Percentiles rank a stretch among this genome's conserved stretches.
phyloP scores from a whole-genome alignment of 2,329 filamentous ascomycete species.

The Graphium sp. region DNA sequence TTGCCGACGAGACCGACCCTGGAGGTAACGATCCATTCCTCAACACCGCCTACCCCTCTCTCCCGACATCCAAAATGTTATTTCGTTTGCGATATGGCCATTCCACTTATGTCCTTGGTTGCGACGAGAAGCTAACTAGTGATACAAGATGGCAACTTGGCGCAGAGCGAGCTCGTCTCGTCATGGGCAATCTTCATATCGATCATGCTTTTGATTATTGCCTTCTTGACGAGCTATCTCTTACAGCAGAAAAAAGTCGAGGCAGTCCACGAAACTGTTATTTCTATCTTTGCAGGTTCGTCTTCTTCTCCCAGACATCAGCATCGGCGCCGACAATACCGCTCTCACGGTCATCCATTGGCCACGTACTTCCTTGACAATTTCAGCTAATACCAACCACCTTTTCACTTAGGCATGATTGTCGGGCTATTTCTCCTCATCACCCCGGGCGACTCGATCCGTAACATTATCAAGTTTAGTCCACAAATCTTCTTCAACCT shows the following conservation, averaged over 20 bases:
- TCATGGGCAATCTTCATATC: conserved; percentile 97
- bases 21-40: conserved; percentile 6
- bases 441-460: conserved; percentile 65
- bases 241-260: conserved; percentile 94
- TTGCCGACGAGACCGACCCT: conserved; percentile 8
- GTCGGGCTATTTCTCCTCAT: conserved; percentile 80
- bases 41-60: neutral
- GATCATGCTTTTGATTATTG: conserved; percentile 82
- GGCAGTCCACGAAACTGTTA: conserved; percentile 92
- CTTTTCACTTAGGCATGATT: conserved; percentile 56
- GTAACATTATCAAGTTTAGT: conserved; percentile 87
- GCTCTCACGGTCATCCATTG: neutral
- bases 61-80: conserved; percentile 3
- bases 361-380: neutral
- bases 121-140: neutral
- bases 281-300: conserved; percentile 90
- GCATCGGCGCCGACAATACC: too few species aligned
- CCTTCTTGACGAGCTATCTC: conserved; percentile 93
- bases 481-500: conserved; percentile 99
- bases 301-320: too few species aligned
- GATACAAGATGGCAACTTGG: conserved; percentile 53
- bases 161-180: conserved; percentile 83
- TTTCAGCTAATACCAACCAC: conserved; percentile 1
- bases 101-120: too few species aligned
- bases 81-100: conserved; percentile 5